These are phyloP conservation scores for grape (Vitis vinifera) DNA, from an alignment of 164 flowering plant genomes.

Conservation along the genomic window DNA sequence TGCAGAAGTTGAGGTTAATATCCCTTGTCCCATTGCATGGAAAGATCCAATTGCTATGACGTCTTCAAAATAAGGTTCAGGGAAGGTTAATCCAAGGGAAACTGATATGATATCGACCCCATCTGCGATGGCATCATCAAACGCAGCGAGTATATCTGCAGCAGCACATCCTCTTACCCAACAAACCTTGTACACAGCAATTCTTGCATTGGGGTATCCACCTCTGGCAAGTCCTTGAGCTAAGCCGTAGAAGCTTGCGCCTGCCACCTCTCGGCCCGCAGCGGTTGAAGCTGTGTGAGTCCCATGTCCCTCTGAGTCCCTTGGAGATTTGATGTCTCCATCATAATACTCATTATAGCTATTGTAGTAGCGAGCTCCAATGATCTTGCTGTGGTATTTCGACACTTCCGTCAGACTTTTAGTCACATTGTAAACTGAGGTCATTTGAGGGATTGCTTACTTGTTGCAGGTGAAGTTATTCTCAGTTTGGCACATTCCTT, in stretches of 20 bases:
- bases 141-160: constrained; percentile 31
- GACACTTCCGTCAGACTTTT: not conserved
- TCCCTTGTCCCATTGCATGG: constrained; percentile 24
- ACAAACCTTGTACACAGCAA: constrained; percentile 44
- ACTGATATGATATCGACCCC: constrained; percentile 30
- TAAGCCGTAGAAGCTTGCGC: constrained; percentile 30
- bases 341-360: not conserved
- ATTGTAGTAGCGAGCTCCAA: constrained; percentile 38
- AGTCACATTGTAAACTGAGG: too few species aligned
- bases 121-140: constrained; percentile 45
- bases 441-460: constrained; percentile 13
- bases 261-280: constrained; percentile 29
- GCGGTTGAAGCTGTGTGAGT: constrained; percentile 38
- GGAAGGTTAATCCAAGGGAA: constrained; percentile 4
- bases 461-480: constrained; percentile 45
- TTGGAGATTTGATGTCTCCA: constrained; percentile 19
- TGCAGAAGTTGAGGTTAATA: constrained; percentile 17
- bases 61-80: not conserved
- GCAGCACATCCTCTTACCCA: constrained; percentile 22
- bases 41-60: constrained; percentile 22
- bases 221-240: constrained; percentile 40
- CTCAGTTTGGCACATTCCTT: constrained; percentile 29
- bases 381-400: constrained; percentile 28
- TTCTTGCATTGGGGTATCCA: constrained; percentile 31
- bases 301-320: constrained; percentile 40